Evolutionary conservation across 345 rosid genomes (phyloP).

Genomic region (Ceriops zippeliana): DNA sequence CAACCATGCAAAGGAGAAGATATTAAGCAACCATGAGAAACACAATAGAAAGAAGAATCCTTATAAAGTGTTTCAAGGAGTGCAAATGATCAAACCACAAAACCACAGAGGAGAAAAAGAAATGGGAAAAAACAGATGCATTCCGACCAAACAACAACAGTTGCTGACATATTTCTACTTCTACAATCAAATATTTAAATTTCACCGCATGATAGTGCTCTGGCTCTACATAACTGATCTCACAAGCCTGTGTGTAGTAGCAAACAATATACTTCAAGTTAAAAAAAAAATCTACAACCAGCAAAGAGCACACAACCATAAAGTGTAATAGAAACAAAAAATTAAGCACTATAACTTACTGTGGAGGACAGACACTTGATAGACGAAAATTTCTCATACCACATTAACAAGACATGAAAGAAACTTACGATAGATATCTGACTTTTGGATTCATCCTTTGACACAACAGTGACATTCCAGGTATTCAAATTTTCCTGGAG

Average conservation of each 20-base stretch:
- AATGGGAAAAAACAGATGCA: too few relatives aligned
- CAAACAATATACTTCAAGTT: background rate
- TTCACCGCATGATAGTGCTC: too few relatives aligned
- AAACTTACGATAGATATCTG: slow-evolving; percentile 69
- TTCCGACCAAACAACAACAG: background rate
- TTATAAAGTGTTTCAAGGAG: too few relatives aligned
- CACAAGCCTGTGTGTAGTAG: too few relatives aligned
- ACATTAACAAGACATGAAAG: background rate
- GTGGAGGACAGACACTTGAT: background rate
- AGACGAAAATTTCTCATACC: background rate
- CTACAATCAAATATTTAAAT: too few relatives aligned
- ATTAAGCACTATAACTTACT: background rate
- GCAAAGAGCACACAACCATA: background rate
- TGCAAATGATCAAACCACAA: too few relatives aligned
- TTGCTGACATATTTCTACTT: too few relatives aligned
- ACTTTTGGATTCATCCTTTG: slow-evolving; percentile 71
- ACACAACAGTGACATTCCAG: slow-evolving; percentile 62
- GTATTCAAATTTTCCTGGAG: slow-evolving; percentile 56
- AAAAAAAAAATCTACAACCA: background rate
- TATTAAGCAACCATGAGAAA: background rate
- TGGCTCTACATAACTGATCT: too few relatives aligned
- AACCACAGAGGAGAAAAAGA: background rate
- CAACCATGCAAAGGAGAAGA: slow-evolving; percentile 9
- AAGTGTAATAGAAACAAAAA: background rate
- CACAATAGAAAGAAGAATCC: background rate